Base-by-base conservation (phyloP, 2,329 filamentous ascomycete genomes). In the Aureobasidium lini region DNA sequence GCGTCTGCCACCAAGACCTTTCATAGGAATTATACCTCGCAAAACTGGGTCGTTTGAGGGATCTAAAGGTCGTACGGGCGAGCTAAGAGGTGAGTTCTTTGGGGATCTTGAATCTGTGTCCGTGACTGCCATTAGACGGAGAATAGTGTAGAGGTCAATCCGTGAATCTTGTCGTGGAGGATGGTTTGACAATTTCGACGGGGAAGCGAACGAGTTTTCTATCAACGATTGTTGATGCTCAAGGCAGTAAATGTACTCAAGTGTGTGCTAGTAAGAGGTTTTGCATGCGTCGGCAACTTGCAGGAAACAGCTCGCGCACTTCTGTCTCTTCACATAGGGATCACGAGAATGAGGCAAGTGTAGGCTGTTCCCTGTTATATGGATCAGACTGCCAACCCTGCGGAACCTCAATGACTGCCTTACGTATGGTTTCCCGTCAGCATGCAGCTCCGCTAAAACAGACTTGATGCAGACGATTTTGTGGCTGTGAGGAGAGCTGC, bases 301-400 rank as follows among this genome's bases (percentile, higher is more conserved):
- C 29, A 46, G 39, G 36, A 44, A 31, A 42, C 42, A 40, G 43
- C 32, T 42, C 32, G 39, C 32, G 37, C 52, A 43, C 13, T 46
- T 36, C 52, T 18, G 29, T n/a, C 29, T 40, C 16, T 37, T 42
- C 43, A 57, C 53, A 43, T 57, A 44, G 46, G 53, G 47, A 48
- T 47, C 53, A 57, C 53, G 43, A 47, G 53, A 43, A 42, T 57
- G 53, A 57, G 53, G 39, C 53, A 43, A 57, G 53, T 16, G 42
- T 57, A 43, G 29, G 10, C 53, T 34, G 42, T 13, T 48, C 48
- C 43, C 43, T 48, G 40, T 57, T 57, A 57, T 57, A 57, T 57
- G 31, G 34, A 16, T 32, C 39, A 46, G 53, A 31, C 53, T 47
- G 53, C 39, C 43, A 28, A 37, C 34, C n/a, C n/a, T n/a, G n/a